phyloP scores from a whole-genome alignment of 306 rosid genomes.

The Citrullus mucosospermus region DNA sequence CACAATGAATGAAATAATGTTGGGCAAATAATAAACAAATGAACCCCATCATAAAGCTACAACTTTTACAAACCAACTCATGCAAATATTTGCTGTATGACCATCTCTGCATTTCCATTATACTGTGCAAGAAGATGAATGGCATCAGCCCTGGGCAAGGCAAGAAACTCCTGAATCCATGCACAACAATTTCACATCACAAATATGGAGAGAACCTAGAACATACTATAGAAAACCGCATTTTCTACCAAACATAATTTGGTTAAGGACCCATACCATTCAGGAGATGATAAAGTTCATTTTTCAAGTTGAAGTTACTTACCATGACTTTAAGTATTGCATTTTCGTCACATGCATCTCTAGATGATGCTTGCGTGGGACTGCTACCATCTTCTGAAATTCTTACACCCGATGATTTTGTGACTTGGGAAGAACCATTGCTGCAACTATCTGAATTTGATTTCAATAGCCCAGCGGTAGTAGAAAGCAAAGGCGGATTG shows the following conservation, averaged over 20 bases:
- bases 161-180: conserved; percentile 78
- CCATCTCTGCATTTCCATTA: conserved; percentile 92
- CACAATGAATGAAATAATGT: conserved; percentile 30
- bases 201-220: background rate
- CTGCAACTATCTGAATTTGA: conserved; percentile 66
- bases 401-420: conserved; percentile 57
- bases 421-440: conserved; percentile 73
- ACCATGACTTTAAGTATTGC: conserved; percentile 98
- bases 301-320: background rate
- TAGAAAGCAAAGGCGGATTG: conserved; percentile 34
- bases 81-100: conserved; percentile 84
- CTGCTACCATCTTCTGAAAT: conserved; percentile 84
- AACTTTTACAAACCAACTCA: conserved; percentile 19
- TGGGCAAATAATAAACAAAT: conserved; percentile 8
- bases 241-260: background rate
- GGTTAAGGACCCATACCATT: background rate
- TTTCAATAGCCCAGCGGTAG: conserved; percentile 38
- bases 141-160: conserved; percentile 97
- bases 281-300: background rate
- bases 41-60: conserved; percentile 6
- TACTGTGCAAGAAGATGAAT: conserved; percentile 89
- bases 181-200: background rate
- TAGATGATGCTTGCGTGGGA: conserved; percentile 65
- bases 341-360: conserved; percentile 69
- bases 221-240: background rate